Evolutionary conservation across 2,329 filamentous ascomycete genomes (phyloP), one percentile per base, ranked within the genome.

Genomic region (Dactylellina parvicollis): DNA sequence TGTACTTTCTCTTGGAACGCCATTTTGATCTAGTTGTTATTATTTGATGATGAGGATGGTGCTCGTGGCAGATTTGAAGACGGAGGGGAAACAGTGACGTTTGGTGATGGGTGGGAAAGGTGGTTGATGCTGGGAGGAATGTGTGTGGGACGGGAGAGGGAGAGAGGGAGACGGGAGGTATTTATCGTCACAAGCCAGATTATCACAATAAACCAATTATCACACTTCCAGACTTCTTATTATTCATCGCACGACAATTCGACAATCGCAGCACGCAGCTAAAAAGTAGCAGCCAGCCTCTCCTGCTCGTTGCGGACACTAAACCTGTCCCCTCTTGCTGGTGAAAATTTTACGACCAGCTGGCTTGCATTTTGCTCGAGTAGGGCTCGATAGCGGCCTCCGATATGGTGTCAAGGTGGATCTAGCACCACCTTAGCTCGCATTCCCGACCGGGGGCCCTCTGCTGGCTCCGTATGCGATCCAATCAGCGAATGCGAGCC

Each of bases 1-100:
- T 73, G 52, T 46, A 65, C 20, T 38, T 28, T 65, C 14, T 73
- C 67, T 44, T 73, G 67, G 59, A 73, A 73, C 12, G 67, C 32
- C 67, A 73, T 73, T 66, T 60, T 73, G 67, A 20, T 42, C 34
- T 36, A 3, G 24, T 36, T 30, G 12, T 40, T 38, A 22, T 10
- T 47, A n/a, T 10, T 57, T 44, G 16, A 36, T 4, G 34, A 7
- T 38, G 34, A 7, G 34, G 12, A 38, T 32, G 30, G n/a, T n/a
- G n/a, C n/a, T n/a, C n/a, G n/a, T n/a, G n/a, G n/a, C n/a, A n/a
- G n/a, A n/a, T n/a, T n/a, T n/a, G n/a, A n/a, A n/a, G n/a, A n/a
- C 4, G 38, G 4, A 16, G 38, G 24, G 10, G 18, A 24, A 22
- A 47, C 7, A n/a, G 47, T 34, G 20, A n/a, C 10, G 28, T 30